Conservation (phyloP, 2,329 filamentous ascomycete genomes). For the Dissoconium aciculare region DNA sequence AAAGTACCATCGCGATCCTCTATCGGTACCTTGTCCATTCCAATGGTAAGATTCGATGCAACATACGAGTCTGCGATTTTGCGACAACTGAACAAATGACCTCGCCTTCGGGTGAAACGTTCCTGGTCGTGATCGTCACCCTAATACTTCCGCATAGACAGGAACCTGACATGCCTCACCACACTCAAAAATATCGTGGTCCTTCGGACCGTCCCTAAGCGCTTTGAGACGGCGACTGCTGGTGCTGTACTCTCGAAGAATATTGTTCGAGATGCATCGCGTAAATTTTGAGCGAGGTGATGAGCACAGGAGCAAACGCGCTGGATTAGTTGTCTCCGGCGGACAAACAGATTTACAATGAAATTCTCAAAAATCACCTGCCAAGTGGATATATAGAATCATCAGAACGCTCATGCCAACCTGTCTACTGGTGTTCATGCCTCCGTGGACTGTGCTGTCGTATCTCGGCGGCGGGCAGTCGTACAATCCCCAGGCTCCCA, state of each 20-base stretch:
- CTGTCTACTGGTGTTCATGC: no score
- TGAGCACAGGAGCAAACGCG: no score
- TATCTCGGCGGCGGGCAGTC: no score
- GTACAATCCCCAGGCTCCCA: neutral
- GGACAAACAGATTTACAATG: neutral
- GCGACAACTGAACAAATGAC: conserved; percentile 38
- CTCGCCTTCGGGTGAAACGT: conserved; percentile 31
- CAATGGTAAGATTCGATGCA: conserved; percentile 28
- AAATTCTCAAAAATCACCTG: neutral
- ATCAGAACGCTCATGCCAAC: no score
- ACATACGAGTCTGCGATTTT: conserved; percentile 34
- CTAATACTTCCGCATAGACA: conserved; percentile 35
- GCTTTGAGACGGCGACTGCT: neutral
- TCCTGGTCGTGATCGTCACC: conserved; percentile 36
- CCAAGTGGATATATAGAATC: neutral
- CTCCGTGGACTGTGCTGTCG: no score
- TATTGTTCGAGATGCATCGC: no score
- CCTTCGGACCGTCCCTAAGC: conserved; percentile 22
- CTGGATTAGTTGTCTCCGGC: no score
- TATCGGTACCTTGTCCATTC: conserved; percentile 32
- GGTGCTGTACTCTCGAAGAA: conserved; percentile 1
- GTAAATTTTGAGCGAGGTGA: no score
- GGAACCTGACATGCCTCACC: conserved; percentile 24
- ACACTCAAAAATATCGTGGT: conserved; percentile 23
- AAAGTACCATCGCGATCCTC: conserved; percentile 31